Percentiles rank a stretch among this genome's conserved stretches.
These are phyloP conservation scores for Fonsecaea monophora DNA, from an alignment of 2,329 filamentous ascomycete species.

Conservation along the genomic window DNA sequence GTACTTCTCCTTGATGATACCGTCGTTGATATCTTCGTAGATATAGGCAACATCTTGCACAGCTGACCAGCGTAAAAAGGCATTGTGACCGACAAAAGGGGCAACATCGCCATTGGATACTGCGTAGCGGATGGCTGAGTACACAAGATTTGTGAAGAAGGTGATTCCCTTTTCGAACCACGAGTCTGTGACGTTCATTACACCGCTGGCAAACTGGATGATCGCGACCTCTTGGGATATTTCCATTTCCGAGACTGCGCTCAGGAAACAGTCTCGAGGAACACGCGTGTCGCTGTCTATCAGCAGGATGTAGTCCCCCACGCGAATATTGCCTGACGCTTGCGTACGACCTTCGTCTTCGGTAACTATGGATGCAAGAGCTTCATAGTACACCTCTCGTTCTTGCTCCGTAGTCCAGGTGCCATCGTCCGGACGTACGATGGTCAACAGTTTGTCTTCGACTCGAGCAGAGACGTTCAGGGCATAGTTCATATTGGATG, in stretches of 20 bases:
- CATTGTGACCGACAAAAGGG: conserved; percentile 80
- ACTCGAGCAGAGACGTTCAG: conserved; percentile 67
- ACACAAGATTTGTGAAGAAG: conserved; percentile 80
- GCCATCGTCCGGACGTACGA: conserved; percentile 24
- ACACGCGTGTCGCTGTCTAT: conserved; percentile 74
- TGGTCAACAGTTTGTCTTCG: conserved; percentile 61
- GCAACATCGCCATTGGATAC: conserved; percentile 75
- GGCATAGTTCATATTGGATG: conserved; percentile 78
- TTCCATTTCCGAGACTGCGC: conserved; percentile 75
- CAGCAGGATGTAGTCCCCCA: conserved; percentile 78
- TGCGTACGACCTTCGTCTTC: conserved; percentile 62
- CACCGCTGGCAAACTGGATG: conserved; percentile 73
- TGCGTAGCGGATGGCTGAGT: conserved; percentile 73
- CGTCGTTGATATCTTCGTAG: conserved; percentile 52
- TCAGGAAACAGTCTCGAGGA: conserved; percentile 70
- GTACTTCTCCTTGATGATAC: conserved; percentile 66
- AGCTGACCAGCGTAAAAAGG: conserved; percentile 73
- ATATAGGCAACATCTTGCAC: conserved; percentile 64
- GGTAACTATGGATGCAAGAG: conserved; percentile 59
- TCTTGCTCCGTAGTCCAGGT: conserved; percentile 47
- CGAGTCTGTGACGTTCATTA: conserved; percentile 76
- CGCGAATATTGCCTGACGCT: conserved; percentile 83
- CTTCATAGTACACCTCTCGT: conserved; percentile 56
- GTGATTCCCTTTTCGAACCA: conserved; percentile 80
- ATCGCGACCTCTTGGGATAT: conserved; percentile 73